Percentiles rank a stretch among this genome's conserved stretches.
These are phyloP conservation scores for Talaromyces borbonicus DNA, from an alignment of 495 filamentous ascomycete species.

Conservation along the genomic window DNA sequence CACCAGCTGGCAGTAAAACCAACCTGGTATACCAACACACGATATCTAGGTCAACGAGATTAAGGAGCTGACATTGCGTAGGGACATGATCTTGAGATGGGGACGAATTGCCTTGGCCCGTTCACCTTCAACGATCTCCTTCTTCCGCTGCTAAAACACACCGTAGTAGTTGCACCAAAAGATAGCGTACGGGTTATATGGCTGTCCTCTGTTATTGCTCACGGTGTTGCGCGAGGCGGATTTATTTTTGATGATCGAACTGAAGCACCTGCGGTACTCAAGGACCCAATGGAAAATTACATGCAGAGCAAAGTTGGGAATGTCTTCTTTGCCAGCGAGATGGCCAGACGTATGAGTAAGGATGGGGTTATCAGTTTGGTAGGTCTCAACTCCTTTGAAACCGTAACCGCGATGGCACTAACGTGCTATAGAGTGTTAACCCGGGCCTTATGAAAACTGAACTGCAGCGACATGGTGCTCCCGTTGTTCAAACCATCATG, in stretches of 20 bases:
- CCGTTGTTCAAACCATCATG: not conserved
- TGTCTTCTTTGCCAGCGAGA: slow-evolving; percentile 23
- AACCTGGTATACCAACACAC: slow-evolving; percentile 23
- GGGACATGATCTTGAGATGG: slow-evolving; percentile 30
- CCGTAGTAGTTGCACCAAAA: slow-evolving; percentile 8
- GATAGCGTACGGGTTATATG: slow-evolving; percentile 23
- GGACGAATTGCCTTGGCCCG: slow-evolving; percentile 28
- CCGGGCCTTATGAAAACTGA: slow-evolving; percentile 12
- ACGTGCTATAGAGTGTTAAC: slow-evolving; percentile 7
- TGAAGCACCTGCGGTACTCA: not conserved
- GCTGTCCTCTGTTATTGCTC: too few relatives aligned
- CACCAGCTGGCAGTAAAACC: slow-evolving; percentile 24
- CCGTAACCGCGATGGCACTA: not conserved
- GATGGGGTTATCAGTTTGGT: slow-evolving; percentile 12
- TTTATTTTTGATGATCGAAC: not conserved
- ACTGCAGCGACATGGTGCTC: slow-evolving; percentile 8
- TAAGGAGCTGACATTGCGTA: too few relatives aligned
- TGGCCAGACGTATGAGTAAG: slow-evolving; percentile 12
- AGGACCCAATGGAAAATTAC: slow-evolving; percentile 17
- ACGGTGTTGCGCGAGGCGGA: slow-evolving; percentile 10
- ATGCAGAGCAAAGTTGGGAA: slow-evolving; percentile 32
- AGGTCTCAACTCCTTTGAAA: slow-evolving; percentile 2
- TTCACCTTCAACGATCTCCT: slow-evolving; percentile 24
- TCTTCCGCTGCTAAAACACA: slow-evolving; percentile 15
- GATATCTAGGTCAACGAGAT: too few relatives aligned